A percentile compares a stretch with the other conserved stretches of the same genome.
These are phyloP conservation scores for Rhizophora mangle DNA, from an alignment of 345 rosid genomes.

Conservation along the genomic window DNA sequence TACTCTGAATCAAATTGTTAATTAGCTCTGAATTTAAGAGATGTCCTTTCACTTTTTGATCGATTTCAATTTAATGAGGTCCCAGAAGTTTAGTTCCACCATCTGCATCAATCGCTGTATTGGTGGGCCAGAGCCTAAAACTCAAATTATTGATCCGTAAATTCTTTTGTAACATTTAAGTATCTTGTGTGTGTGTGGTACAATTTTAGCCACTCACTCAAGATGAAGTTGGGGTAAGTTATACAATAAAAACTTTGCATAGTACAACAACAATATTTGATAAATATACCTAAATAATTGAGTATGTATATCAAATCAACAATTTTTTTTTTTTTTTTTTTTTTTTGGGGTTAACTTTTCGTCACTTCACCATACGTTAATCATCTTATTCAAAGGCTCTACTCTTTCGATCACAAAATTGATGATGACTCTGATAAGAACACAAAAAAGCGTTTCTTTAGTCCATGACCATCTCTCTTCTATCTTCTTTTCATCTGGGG, in stretches of 20 bases:
- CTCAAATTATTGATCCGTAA: slow-evolving; percentile 20
- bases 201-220: too few relatives aligned
- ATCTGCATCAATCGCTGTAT: slow-evolving; percentile 26
- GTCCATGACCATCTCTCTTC: background rate
- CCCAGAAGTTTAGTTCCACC: slow-evolving; percentile 8
- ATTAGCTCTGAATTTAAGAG: background rate
- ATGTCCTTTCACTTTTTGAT: background rate
- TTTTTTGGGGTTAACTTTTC: too few relatives aligned
- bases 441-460: background rate
- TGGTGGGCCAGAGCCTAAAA: slow-evolving; percentile 8
- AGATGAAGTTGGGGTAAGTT: too few relatives aligned
- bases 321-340: too few relatives aligned
- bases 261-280: too few relatives aligned
- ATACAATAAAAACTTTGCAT: too few relatives aligned
- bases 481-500: background rate
- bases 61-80: slow-evolving; percentile 6
- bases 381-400: background rate
- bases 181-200: too few relatives aligned
- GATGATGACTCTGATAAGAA: background rate
- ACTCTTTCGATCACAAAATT: background rate
- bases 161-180: too few relatives aligned
- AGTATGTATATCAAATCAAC: too few relatives aligned
- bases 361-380: too few relatives aligned
- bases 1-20: background rate
- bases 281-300: too few relatives aligned